Base-by-base conservation (phyloP, 2,329 filamentous ascomycete genomes). In the Biscogniauxia mediterranea region DNA sequence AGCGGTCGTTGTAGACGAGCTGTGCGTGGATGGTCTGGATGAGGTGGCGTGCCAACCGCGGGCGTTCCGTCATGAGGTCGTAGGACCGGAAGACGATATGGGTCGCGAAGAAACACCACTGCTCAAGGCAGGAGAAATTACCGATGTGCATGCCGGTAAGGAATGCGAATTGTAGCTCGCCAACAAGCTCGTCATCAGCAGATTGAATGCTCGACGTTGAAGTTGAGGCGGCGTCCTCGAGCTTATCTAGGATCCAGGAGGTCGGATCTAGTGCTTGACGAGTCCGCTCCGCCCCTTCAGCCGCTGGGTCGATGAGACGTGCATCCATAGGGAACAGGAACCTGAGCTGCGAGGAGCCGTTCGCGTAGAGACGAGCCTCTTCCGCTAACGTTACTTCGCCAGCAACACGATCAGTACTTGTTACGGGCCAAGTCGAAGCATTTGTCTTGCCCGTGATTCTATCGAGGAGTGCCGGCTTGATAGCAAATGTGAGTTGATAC, bases 121-220 rank as follows among this genome's bases (percentile, higher is more conserved):
- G 85, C 63, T 86, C 83, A 52, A 87, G 76, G 65, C 85, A 88
- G 8, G 83, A 78, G 51, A 83, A 75, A 69, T 87, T 89, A 50
- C 82, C 81, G 1, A 88, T 79, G 58, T 85, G 79, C 70, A 83
- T 80, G 46, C 85, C 85, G 0, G 81, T 81, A 4, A 88, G 68
- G 66, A 83, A 89, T 51, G 81, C 80, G 69, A 88, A 83, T 66
- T 89, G 86, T 1, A 88, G 71, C 69, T 89, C 86, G 54, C 85
- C 86, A 5, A 85, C 71, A 25, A 88, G 72, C 58, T 85, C 81
- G 1, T 76, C 74, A 32, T 77, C 76, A 0, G 60, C 20, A 15
- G 17, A n/a, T 20, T 38, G 38, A 23, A 26, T 62, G 9, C 75
- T 23, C 1, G 56, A 52, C 20, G 5, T 67, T 56, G 28, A 49